Conservation (phyloP, 2,329 filamentous ascomycete genomes). For the Pseudogymnoascus sp. region DNA sequence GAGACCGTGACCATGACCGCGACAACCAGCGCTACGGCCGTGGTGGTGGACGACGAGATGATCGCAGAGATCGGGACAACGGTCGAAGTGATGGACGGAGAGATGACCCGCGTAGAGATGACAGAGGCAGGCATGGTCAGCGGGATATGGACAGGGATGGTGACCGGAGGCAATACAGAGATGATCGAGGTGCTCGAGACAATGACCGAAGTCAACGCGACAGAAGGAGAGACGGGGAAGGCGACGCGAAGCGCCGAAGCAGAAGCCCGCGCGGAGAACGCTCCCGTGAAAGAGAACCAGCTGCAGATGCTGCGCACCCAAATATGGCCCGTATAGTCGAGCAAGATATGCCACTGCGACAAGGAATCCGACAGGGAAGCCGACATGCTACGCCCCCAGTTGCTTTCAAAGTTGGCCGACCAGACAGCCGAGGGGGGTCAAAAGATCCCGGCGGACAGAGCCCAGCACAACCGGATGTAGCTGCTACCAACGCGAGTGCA, state of each 20-base stretch:
- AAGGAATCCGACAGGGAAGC: constrained; percentile 17
- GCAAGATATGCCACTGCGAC: constrained; percentile 10
- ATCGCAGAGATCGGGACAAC: constrained; percentile 32
- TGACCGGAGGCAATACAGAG: constrained; percentile 11
- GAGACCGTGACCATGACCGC: constrained; percentile 23
- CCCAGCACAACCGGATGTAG: constrained; percentile 9
- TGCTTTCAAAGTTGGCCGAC: constrained; percentile 23
- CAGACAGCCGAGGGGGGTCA: constrained; percentile 10
- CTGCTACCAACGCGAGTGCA: constrained; percentile 10
- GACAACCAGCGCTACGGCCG: background rate
- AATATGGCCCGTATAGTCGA: background rate
- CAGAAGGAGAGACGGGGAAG: background rate
- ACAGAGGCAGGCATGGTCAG: constrained; percentile 27
- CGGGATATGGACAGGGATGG: constrained; percentile 29
- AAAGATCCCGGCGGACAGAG: constrained; percentile 8
- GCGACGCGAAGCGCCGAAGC: background rate
- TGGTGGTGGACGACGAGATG: constrained; percentile 17
- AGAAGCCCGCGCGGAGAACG: constrained; percentile 13
- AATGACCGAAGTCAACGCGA: constrained; percentile 19
- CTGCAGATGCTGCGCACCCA: background rate
- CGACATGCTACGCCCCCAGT: constrained; percentile 26
- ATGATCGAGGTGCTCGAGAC: constrained; percentile 17
- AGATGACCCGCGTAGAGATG: constrained; percentile 27
- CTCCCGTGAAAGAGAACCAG: constrained; percentile 4
- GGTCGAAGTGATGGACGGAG: constrained; percentile 30